phyloP scores from a whole-genome alignment of 2,329 filamentous ascomycete genomes.

The Apiospora aurea region DNA sequence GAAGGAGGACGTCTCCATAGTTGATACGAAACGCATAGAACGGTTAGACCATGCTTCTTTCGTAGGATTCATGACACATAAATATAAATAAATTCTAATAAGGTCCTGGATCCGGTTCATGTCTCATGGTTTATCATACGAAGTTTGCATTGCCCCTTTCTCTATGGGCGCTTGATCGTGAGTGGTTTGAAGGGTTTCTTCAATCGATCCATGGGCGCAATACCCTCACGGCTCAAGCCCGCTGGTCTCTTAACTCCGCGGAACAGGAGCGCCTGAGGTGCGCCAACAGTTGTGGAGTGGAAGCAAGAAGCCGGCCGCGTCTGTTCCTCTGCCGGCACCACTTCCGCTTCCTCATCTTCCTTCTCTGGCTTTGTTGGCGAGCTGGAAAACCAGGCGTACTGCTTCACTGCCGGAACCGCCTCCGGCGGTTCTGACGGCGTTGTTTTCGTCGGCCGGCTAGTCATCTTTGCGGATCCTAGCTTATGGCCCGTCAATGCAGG shows the following conservation, averaged over 20 bases:
- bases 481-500: constrained; percentile 47
- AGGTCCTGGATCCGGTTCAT: neutral
- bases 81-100: neutral
- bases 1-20: neutral
- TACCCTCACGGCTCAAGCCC: constrained; percentile 49
- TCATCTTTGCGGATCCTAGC: constrained; percentile 46
- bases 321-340: constrained; percentile 42
- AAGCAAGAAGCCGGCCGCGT: constrained; percentile 53
- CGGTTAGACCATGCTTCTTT: neutral
- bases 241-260: constrained; percentile 52
- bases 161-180: constrained; percentile 53
- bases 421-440: constrained; percentile 36
- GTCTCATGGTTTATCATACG: neutral
- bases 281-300: constrained; percentile 59
- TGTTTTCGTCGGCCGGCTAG: constrained; percentile 41
- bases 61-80: neutral
- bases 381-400: constrained; percentile 66
- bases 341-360: constrained; percentile 37
- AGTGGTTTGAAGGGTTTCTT: constrained; percentile 64
- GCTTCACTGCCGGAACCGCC: constrained; percentile 39
- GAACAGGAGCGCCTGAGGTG: constrained; percentile 38
- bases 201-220: constrained; percentile 58
- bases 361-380: constrained; percentile 50
- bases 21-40: neutral
- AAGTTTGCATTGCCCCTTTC: neutral